Conservation (phyloP, 257 asterid species). For the Haberlea rhodopensis region DNA sequence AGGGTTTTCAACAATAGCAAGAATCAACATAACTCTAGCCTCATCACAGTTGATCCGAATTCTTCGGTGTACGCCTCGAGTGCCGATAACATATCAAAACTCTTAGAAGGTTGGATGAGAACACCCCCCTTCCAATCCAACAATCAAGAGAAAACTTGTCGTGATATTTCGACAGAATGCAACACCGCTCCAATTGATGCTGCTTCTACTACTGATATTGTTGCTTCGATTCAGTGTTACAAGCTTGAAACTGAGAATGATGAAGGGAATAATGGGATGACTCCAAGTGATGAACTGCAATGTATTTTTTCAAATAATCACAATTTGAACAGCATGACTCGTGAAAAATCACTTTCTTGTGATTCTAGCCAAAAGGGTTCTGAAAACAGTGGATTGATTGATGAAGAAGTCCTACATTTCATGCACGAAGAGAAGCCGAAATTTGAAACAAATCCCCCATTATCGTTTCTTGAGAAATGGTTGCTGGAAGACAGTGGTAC, state of each 20-base stretch:
- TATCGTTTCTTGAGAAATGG: slow-evolving; percentile 86
- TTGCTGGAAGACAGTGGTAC: slow-evolving; percentile 69
- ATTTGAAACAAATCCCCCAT: slow-evolving; percentile 49
- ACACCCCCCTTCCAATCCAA: slow-evolving; percentile 38
- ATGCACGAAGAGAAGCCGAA: slow-evolving; percentile 32
- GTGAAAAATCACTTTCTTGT: slow-evolving; percentile 39
- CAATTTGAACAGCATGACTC: slow-evolving; percentile 24
- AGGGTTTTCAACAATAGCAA: slow-evolving; percentile 16
- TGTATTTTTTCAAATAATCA: slow-evolving; percentile 36
- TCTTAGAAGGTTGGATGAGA: slow-evolving; percentile 93
- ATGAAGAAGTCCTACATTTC: slow-evolving; percentile 27
- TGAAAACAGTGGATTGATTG: slow-evolving; percentile 36
- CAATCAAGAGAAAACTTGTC: slow-evolving; percentile 15
- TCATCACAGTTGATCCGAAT: slow-evolving; percentile 17
- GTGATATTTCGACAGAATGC: slow-evolving; percentile 7
- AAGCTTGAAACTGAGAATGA: slow-evolving; percentile 27
- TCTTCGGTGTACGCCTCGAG: slow-evolving; percentile 81
- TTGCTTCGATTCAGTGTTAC: slow-evolving; percentile 35
- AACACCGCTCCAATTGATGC: background rate
- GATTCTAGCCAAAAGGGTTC: slow-evolving; percentile 54
- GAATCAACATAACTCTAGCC: slow-evolving; percentile 13
- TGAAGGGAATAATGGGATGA: slow-evolving; percentile 24
- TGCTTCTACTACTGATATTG: too few relatives aligned
- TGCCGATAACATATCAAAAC: slow-evolving; percentile 83
- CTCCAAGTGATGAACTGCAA: slow-evolving; percentile 38